These are phyloP conservation scores for Furcasterigmium sp. DNA, from an alignment of 2,329 filamentous ascomycete genomes.

Conservation along the genomic window DNA sequence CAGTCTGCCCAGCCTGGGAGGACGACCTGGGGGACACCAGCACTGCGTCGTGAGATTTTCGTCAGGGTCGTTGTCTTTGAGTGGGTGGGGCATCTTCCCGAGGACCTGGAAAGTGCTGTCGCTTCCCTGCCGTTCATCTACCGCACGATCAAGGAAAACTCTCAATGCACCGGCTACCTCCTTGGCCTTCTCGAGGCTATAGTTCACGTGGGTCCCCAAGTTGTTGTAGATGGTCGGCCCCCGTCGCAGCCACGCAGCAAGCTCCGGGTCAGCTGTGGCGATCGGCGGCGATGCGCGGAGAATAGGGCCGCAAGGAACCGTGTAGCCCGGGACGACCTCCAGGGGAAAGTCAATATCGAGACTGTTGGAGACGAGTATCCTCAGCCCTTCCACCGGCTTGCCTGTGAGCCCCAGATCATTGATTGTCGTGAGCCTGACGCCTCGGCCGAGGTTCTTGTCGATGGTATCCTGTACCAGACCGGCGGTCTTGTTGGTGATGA, in stretches of 20 bases:
- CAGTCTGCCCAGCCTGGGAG: constrained; percentile 41
- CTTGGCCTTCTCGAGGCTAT: too few relatives aligned
- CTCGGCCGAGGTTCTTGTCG: not conserved
- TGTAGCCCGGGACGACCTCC: not conserved
- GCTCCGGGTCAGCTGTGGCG: constrained; percentile 18
- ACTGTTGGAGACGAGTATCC: constrained; percentile 6
- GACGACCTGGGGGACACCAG: constrained; percentile 38
- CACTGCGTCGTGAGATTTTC: constrained; percentile 17
- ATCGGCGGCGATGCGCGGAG: constrained; percentile 29
- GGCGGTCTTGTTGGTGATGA: not conserved
- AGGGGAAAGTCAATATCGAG: constrained; percentile 7
- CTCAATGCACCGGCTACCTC: too few relatives aligned
- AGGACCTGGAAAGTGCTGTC: too few relatives aligned
- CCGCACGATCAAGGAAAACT: too few relatives aligned
- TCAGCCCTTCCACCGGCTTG: constrained; percentile 2
- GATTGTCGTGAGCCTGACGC: constrained; percentile 33
- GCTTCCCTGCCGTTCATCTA: too few relatives aligned
- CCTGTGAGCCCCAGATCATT: constrained; percentile 23
- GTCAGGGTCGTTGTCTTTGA: too few relatives aligned
- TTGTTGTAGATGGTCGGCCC: constrained; percentile 19
- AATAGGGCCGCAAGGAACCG: constrained; percentile 34
- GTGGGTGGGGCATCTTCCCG: too few relatives aligned
- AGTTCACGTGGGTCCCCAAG: constrained; percentile 14
- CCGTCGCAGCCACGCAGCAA: constrained; percentile 15
- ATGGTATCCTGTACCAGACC: not conserved